Base-by-base conservation (phyloP, 257 asterid species). In the Gardenia jasminoides region DNA sequence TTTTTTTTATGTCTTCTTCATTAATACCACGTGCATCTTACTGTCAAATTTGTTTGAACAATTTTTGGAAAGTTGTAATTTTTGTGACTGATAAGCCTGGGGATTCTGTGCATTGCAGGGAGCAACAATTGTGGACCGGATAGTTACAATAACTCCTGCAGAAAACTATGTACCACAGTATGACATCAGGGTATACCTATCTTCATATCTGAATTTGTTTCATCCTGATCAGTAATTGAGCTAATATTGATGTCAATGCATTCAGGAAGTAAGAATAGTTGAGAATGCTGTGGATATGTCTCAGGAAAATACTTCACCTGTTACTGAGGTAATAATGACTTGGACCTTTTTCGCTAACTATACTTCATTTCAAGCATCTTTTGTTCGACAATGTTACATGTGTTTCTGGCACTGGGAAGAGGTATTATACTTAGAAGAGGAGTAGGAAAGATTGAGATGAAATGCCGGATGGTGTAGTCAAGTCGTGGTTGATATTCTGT, bases 101-200 rank as follows among this genome's bases (percentile, higher is more conserved):
- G n/a, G 16, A 66, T 66, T 66, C 12, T 58, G 13, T 77, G 28
- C 72, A 43, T 76, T 82, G 80, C 89, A 92, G 97, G 97, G 97
- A 75, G 97, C 97, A 65, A 92, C 97, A 58, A 89, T 92, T 83
- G 93, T 92, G 80, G 97, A 92, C 88, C 92, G 84, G 86, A 91
- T 86, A 77, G 97, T 90, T 83, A 87, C 75, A 75, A 92, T 92
- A 64, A 75, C 86, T 70, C 87, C 73, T 54, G 91, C 90, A 78
- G 93, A 89, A 81, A 84, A 88, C 82, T 92, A 92, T 80, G 88
- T 86, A 76, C 89, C 87, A 33, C 90, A 79, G 61, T 76, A 86
- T 82, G 86, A 77, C 72, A 78, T 77, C 81, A 82, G 75, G 93
- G 96, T 90, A 85, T 76, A 48, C 66, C 80, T 64, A 67, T 77